phyloP scores from a whole-genome alignment of 1,284 basidiomycete species.

The Papiliotrema nemorosa region DNA sequence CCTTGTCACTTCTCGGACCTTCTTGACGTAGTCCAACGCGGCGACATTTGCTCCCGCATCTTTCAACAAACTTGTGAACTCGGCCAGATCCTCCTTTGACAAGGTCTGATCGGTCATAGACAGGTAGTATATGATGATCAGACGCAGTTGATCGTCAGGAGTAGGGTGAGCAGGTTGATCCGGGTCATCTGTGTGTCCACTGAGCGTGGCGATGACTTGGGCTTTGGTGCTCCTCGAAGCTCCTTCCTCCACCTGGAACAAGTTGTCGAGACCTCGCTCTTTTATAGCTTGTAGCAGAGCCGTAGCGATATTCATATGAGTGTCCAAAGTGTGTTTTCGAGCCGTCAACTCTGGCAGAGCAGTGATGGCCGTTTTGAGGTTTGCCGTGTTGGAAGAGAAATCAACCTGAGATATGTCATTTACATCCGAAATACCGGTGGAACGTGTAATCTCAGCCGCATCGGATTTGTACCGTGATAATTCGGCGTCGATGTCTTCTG shows the following conservation, averaged over 20 bases:
- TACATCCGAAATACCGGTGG: conserved; percentile 92
- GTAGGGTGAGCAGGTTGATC: conserved; percentile 52
- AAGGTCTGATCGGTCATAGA: conserved; percentile 75
- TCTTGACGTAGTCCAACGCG: conserved; percentile 89
- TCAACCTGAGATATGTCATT: conserved; percentile 93
- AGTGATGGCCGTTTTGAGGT: conserved; percentile 96
- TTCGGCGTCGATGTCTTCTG: conserved; percentile 94
- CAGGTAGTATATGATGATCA: conserved; percentile 91
- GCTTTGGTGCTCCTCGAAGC: conserved; percentile 80
- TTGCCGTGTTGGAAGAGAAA: conserved; percentile 87
- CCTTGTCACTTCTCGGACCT: conserved; percentile 82
- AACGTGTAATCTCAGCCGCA: conserved; percentile 93
- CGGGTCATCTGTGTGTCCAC: conserved; percentile 56
- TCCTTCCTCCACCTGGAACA: conserved; percentile 94
- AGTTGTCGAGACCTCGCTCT: conserved; percentile 86
- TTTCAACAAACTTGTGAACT: conserved; percentile 82
- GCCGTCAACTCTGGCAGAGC: conserved; percentile 97
- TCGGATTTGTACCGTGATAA: conserved; percentile 86
- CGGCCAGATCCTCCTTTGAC: conserved; percentile 78
- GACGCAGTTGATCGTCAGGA: conserved; percentile 85
- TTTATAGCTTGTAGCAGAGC: conserved; percentile 95
- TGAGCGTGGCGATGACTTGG: conserved; percentile 74
- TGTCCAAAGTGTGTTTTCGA: conserved; percentile 91
- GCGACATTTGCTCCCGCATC: conserved; percentile 72
- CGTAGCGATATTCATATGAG: conserved; percentile 99